A percentile compares a stretch with the other conserved stretches of the same genome.
Conservation (phyloP, 1,284 basidiomycete genomes). For the Leccinum subrobustum region DNA sequence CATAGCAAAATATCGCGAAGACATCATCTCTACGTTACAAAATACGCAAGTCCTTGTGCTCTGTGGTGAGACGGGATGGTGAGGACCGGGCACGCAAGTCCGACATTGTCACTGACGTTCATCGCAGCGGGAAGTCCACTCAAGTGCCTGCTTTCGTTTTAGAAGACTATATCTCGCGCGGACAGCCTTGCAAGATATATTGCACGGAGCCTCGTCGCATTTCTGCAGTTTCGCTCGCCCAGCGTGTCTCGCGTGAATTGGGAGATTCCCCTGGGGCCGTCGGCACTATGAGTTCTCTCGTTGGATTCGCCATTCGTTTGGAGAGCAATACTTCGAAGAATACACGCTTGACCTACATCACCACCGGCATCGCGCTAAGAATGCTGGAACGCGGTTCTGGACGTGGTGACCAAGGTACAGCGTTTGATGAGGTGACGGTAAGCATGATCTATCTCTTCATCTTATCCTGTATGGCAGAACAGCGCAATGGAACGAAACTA, state of each 20-base stretch:
- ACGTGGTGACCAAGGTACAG: constrained; percentile 63
- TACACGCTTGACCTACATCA: constrained; percentile 84
- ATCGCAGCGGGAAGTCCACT: constrained; percentile 91
- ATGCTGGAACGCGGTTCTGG: constrained; percentile 89
- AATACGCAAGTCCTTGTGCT: constrained; percentile 88
- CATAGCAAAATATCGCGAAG: constrained; percentile 81
- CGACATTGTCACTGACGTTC: constrained; percentile 13
- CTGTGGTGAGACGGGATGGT: constrained; percentile 98
- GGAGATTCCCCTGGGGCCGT: constrained; percentile 85
- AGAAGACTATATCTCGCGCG: constrained; percentile 84
- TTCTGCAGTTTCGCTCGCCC: constrained; percentile 95
- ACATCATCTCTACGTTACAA: constrained; percentile 75
- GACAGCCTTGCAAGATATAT: constrained; percentile 87
- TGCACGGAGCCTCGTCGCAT: constrained; percentile 97
- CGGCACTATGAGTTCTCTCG: constrained; percentile 78
- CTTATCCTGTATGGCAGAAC: constrained; percentile 1
- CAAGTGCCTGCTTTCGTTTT: constrained; percentile 95
- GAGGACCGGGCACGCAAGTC: constrained; percentile 7
- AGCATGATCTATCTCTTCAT: constrained; percentile 22
- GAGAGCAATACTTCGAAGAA: constrained; percentile 86
- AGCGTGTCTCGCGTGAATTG: constrained; percentile 92
- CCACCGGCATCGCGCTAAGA: constrained; percentile 94
- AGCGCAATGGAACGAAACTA: constrained; percentile 9
- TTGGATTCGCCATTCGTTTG: constrained; percentile 94
- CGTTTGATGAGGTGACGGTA: constrained; percentile 93